A percentile compares a stretch with the other conserved stretches of the same genome.
Conservation (phyloP, 2,329 filamentous ascomycete species). For the Chrysosporium keratinophilum region DNA sequence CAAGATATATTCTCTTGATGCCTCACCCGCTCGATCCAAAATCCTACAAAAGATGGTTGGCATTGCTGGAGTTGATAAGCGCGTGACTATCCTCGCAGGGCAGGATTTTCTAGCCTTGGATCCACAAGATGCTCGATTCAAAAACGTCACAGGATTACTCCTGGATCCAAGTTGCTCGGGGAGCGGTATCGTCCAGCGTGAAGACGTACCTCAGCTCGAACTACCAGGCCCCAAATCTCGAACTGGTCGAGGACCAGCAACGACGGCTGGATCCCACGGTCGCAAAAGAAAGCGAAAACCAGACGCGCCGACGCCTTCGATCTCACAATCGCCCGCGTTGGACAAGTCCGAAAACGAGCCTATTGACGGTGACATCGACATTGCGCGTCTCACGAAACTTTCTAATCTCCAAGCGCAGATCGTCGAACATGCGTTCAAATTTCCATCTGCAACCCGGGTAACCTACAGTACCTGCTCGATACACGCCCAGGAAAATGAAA, state of each 20-base stretch:
- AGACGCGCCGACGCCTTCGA: conserved; percentile 4
- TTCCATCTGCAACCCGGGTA: conserved; percentile 62
- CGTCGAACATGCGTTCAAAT: conserved; percentile 72
- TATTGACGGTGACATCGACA: conserved; percentile 42
- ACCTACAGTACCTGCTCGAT: conserved; percentile 93
- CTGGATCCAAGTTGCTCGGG: conserved; percentile 93
- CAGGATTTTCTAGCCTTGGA: conserved; percentile 75
- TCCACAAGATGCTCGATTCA: conserved; percentile 51
- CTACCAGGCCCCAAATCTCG: conserved; percentile 37
- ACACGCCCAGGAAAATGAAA: conserved; percentile 78
- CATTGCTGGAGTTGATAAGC: conserved; percentile 57
- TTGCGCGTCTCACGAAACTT: conserved; percentile 59
- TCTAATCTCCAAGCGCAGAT: conserved; percentile 73
- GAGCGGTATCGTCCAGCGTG: conserved; percentile 83
- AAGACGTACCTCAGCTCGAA: conserved; percentile 61
- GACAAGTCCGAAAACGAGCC: conserved; percentile 15
- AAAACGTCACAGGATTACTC: conserved; percentile 66
- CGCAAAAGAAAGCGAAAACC: conserved; percentile 38
- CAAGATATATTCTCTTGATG: conserved; percentile 44
- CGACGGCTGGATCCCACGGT: conserved; percentile 22
- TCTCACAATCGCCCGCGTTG: conserved; percentile 9
- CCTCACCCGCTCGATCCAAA: conserved; percentile 47
- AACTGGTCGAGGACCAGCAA: conserved; percentile 10
- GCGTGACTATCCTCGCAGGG: conserved; percentile 59
- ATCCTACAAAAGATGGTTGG: conserved; percentile 78